Evolutionary conservation across 2,329 filamentous ascomycete species (phyloP), one percentile per base, ranked within the genome.

Genomic region (Ceratocystis alfenasii): DNA sequence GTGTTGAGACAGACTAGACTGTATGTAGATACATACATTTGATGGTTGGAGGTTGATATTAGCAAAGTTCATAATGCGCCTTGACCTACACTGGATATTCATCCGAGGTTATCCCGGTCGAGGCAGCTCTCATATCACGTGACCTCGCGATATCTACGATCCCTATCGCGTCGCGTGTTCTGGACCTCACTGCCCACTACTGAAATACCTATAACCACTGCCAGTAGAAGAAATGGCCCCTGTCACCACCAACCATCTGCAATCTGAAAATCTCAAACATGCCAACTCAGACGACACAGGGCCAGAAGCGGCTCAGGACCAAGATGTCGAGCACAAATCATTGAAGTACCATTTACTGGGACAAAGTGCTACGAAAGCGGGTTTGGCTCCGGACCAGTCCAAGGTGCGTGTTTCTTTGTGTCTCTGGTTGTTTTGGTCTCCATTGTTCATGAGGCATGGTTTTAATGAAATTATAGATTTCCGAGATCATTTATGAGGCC

Each of bases 401-500:
- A 95, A 94, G 78, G 87, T 86, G 44, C 28, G 10, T 25, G 6
- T 12, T 41, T 12, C 6, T 17, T 17, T 20, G 20, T 25, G 33
- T 10, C 17, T 30, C 36, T 8, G 33, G 33, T 10, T 36, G 33
- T 10, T 3, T 36, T 36, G 33, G 33, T 36, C 2, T 2, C 2
- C 33, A 36, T 41, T 41, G 15, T 20, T 30, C 53, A 36, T 20
- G 53, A n/a, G 41, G 6, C 28, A 12, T 62, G 55, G 12, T 20
- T 36, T 12, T 22, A 12, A 63, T 33, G 15, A 30, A 50, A 20
- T 10, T 8, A 33, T 33, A 87, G 85, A 91, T 99, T 62, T 95
- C 92, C 1, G 92, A 97, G 71, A 87, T 97, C 70, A 99, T 99
- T 68, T 97, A 96, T 77, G 90, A 95, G 74, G 91, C 92, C 10